Evolutionary conservation across 768 basidiomycete species (phyloP).

Genomic region (Psilocybe cyanescens): DNA sequence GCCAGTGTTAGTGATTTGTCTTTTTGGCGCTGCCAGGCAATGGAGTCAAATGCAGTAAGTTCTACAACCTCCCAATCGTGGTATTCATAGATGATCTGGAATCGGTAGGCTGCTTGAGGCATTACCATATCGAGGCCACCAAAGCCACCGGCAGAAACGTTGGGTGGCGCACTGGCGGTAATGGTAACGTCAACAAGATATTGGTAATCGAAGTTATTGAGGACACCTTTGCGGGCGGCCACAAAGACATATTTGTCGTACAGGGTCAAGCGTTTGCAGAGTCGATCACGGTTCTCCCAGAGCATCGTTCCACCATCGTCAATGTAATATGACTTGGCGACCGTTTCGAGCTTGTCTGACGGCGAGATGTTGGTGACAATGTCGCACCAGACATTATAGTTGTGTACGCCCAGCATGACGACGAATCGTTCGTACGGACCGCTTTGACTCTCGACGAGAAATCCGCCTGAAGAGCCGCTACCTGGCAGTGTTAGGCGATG

Average conservation of each 20-base stretch:
- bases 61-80: conserved; percentile 2
- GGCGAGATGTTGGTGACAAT: conserved; percentile 3
- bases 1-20: conserved; percentile 3
- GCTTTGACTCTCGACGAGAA: conserved; percentile 10
- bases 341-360: conserved; percentile 1
- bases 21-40: conserved; percentile 1
- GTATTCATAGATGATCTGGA: conserved; percentile 5
- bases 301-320: conserved; percentile 1
- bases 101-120: conserved; percentile 8
- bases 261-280: background rate
- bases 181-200: conserved; percentile 7
- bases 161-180: background rate
- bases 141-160: background rate
- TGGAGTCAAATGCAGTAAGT: background rate
- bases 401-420: conserved; percentile 14
- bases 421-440: conserved; percentile 5
- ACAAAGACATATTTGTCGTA: conserved; percentile 10
- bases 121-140: conserved; percentile 3
- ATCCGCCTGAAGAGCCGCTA: conserved; percentile 7
- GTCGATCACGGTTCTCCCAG: conserved; percentile 11
- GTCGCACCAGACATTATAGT: conserved; percentile 15
- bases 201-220: background rate
- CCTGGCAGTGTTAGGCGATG: background rate
- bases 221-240: conserved; percentile 1
- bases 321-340: conserved; percentile 3